phyloP scores from a whole-genome alignment of 1,284 basidiomycete genomes.

The Rhizopogon hawkerae region DNA sequence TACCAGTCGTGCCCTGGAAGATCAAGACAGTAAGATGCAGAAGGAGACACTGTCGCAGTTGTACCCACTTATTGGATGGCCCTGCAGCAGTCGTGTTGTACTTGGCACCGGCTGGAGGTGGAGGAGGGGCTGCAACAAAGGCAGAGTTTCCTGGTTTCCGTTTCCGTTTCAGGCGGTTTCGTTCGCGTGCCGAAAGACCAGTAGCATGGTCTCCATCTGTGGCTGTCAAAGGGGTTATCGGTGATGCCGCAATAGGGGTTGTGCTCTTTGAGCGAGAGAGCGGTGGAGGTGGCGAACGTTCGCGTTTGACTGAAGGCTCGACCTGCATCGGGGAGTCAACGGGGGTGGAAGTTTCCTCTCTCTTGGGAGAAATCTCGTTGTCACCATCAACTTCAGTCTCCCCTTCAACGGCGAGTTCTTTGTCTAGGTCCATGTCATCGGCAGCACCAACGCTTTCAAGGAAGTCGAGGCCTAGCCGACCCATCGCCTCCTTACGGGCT shows the following conservation, averaged over 20 bases:
- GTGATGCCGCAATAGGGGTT: slow-evolving; percentile 51
- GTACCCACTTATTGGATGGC: slow-evolving; percentile 50
- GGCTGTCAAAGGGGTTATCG: slow-evolving; percentile 35
- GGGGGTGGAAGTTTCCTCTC: slow-evolving; percentile 28
- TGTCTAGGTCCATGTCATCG: slow-evolving; percentile 75
- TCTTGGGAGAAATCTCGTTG: slow-evolving; percentile 31
- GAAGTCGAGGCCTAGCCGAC: slow-evolving; percentile 74
- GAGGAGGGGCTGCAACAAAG: slow-evolving; percentile 65
- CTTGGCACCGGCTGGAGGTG: slow-evolving; percentile 45
- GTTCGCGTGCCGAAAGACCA: slow-evolving; percentile 74
- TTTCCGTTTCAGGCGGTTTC: slow-evolving; percentile 86
- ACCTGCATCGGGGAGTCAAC: slow-evolving; percentile 32
- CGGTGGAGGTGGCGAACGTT: slow-evolving; percentile 21
- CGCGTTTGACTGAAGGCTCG: slow-evolving; percentile 26
- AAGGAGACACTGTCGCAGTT: not conserved
- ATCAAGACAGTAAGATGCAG: slow-evolving; percentile 9
- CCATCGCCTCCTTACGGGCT: slow-evolving; percentile 76
- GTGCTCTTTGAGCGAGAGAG: slow-evolving; percentile 33
- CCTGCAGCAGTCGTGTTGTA: slow-evolving; percentile 49
- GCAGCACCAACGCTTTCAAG: slow-evolving; percentile 57
- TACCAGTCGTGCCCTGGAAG: slow-evolving; percentile 56
- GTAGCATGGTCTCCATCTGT: slow-evolving; percentile 38
- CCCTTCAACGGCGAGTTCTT: slow-evolving; percentile 61
- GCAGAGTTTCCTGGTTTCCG: slow-evolving; percentile 79
- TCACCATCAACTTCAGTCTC: slow-evolving; percentile 42